phyloP scores from a whole-genome alignment of 371 early-diverging fungal genomes.

The Capillidium rhysosporum region DNA sequence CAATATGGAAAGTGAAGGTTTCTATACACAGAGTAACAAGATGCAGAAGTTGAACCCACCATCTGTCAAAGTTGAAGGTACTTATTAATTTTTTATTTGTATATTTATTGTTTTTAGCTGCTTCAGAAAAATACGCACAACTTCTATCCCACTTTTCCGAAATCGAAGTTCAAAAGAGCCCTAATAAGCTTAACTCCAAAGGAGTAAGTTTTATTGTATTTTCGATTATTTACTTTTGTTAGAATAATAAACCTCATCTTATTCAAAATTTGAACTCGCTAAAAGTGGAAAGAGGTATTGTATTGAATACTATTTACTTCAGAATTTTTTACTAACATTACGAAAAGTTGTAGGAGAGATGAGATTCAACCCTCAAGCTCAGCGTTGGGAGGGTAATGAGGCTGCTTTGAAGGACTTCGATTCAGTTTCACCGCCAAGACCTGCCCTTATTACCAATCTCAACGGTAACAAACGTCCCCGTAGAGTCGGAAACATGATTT shows the following conservation, averaged over 20 bases:
- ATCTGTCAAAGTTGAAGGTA: background rate
- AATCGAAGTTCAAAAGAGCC: background rate
- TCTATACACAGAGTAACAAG: background rate
- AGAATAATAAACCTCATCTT: conserved; percentile 2
- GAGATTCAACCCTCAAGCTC: conserved; percentile 4
- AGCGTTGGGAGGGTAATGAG: conserved; percentile 4
- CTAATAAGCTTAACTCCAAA: background rate
- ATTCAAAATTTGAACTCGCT: conserved; percentile 7
- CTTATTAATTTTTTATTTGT: background rate
- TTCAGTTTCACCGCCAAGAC: conserved; percentile 1
- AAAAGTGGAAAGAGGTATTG: conserved; percentile 1
- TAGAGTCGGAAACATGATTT: conserved; percentile 4
- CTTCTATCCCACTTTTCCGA: conserved; percentile 6
- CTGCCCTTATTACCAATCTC: conserved; percentile 7
- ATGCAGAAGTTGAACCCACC: background rate
- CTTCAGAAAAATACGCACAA: background rate
- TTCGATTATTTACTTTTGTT: background rate
- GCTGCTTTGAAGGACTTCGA: conserved; percentile 4
- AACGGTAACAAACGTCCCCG: conserved; percentile 4
- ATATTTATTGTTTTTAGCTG: background rate
- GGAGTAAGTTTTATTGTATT: background rate
- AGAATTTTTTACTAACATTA: background rate
- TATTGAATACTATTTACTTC: background rate
- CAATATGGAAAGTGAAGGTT: background rate
- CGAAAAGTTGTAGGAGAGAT: conserved; percentile 2